Evolutionary conservation across 805 yeast genomes (phyloP).

Genomic region (Kuraishia borneana): DNA sequence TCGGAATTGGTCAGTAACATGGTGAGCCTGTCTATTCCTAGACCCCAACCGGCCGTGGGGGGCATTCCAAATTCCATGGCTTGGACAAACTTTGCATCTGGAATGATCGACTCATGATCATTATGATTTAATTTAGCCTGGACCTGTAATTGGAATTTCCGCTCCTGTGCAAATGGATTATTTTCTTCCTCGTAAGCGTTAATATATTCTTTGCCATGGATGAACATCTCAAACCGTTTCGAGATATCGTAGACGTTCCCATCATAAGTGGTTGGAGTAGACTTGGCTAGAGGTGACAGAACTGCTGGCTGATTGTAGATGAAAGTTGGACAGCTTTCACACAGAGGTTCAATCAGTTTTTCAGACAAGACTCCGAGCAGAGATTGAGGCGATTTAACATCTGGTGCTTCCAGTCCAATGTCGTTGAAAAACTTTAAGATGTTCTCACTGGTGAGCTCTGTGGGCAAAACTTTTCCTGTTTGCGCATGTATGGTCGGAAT

Average conservation of each 20-base stretch:
- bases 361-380: constrained; percentile 57
- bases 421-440: constrained; percentile 27
- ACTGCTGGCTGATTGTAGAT: constrained; percentile 75
- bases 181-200: constrained; percentile 98
- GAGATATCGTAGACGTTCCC: constrained; percentile 31
- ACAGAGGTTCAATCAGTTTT: constrained; percentile 52
- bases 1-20: constrained; percentile 60
- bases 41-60: constrained; percentile 97
- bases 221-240: constrained; percentile 74
- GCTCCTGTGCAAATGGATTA: constrained; percentile 60
- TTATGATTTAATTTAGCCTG: constrained; percentile 29
- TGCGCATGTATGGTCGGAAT: constrained; percentile 46
- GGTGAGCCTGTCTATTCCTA: constrained; percentile 82
- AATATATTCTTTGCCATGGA: constrained; percentile 68
- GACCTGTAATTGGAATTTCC: constrained; percentile 54
- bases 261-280: constrained; percentile 23
- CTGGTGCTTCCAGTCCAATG: constrained; percentile 24
- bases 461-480: constrained; percentile 41
- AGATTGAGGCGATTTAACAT: constrained; percentile 38
- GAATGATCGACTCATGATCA: constrained; percentile 54
- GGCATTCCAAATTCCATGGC: constrained; percentile 91
- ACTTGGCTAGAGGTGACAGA: constrained; percentile 84
- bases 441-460: constrained; percentile 23
- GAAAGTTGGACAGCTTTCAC: constrained; percentile 51
- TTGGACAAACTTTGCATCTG: constrained; percentile 62